phyloP scores from a whole-genome alignment of 352 stramenopile genomes.

The Globisporangium nodosum region DNA sequence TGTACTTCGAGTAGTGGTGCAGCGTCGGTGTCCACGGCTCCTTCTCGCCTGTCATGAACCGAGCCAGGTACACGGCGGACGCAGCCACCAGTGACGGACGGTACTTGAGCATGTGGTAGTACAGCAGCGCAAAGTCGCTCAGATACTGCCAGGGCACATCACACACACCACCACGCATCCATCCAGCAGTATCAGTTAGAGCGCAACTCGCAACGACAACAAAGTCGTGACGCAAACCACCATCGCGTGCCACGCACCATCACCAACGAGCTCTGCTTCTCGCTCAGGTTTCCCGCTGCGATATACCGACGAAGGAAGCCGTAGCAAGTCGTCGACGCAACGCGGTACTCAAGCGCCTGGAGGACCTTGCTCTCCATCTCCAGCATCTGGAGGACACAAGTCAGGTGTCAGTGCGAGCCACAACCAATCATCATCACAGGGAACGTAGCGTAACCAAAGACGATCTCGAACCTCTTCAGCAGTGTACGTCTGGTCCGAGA shows the following conservation, averaged over 20 bases:
- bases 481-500: conserved; percentile 95
- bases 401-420: neutral
- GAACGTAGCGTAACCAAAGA: neutral
- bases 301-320: conserved; percentile 66
- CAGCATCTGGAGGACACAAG: conserved; percentile 49
- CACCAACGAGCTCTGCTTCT: conserved; percentile 56
- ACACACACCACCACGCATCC: neutral
- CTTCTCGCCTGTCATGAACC: conserved; percentile 54
- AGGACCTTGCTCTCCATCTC: conserved; percentile 79
- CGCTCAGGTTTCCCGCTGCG: conserved; percentile 42
- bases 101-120: conserved; percentile 73
- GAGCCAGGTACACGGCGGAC: conserved; percentile 68
- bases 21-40: conserved; percentile 75
- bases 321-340: conserved; percentile 72
- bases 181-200: neutral
- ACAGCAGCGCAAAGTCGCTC: conserved; percentile 62
- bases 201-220: neutral
- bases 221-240: neutral
- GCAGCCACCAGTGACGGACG: conserved; percentile 65
- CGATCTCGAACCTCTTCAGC: conserved; percentile 46
- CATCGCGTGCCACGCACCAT: conserved; percentile 26
- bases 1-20: conserved; percentile 76
- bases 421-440: neutral
- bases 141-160: conserved; percentile 43
- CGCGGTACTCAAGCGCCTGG: conserved; percentile 64